Conservation (phyloP, 2,329 filamentous ascomycete genomes). For the Harringtonia aguacate region DNA sequence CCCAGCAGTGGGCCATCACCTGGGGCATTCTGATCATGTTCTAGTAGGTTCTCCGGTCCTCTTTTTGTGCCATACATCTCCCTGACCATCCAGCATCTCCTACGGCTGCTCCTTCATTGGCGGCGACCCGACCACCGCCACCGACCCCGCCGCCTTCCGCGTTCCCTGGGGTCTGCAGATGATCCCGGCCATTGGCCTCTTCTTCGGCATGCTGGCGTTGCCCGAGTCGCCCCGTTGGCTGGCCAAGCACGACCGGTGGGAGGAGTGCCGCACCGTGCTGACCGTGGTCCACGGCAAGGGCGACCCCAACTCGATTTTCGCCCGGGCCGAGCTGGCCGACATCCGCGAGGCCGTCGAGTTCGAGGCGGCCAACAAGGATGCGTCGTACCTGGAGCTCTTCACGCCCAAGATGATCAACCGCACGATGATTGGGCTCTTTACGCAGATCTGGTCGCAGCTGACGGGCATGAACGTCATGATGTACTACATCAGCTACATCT, state of each 20-base stretch:
- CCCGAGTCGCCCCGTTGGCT: slow-evolving; percentile 41
- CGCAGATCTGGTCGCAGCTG: slow-evolving; percentile 65
- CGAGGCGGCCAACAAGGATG: slow-evolving; percentile 57
- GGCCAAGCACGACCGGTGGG: slow-evolving; percentile 35
- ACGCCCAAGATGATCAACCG: slow-evolving; percentile 64
- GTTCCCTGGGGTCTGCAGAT: slow-evolving; percentile 38
- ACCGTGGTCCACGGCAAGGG: slow-evolving; percentile 53
- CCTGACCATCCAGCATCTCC: slow-evolving; percentile 18
- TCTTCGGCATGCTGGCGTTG: slow-evolving; percentile 29
- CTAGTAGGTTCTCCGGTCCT: slow-evolving; percentile 11
- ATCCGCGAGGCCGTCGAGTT: slow-evolving; percentile 67
- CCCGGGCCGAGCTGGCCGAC: slow-evolving; percentile 56
- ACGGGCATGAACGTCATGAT: slow-evolving; percentile 70
- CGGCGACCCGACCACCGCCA: slow-evolving; percentile 6
- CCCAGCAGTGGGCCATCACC: slow-evolving; percentile 26
- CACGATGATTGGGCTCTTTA: slow-evolving; percentile 60
- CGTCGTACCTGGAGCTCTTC: slow-evolving; percentile 63
- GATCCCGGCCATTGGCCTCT: slow-evolving; percentile 30
- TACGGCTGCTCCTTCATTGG: slow-evolving; percentile 33
- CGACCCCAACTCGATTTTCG: slow-evolving; percentile 53
- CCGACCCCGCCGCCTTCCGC: slow-evolving; percentile 35
- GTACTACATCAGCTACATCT: slow-evolving; percentile 62
- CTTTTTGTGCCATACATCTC: neutral
- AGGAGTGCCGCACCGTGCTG: slow-evolving; percentile 35
- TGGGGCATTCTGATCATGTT: slow-evolving; percentile 35